Evolutionary conservation across 2,329 filamentous ascomycete species (phyloP), one percentile per base, ranked within the genome.

Genomic region (Penicillium psychrosexuale): DNA sequence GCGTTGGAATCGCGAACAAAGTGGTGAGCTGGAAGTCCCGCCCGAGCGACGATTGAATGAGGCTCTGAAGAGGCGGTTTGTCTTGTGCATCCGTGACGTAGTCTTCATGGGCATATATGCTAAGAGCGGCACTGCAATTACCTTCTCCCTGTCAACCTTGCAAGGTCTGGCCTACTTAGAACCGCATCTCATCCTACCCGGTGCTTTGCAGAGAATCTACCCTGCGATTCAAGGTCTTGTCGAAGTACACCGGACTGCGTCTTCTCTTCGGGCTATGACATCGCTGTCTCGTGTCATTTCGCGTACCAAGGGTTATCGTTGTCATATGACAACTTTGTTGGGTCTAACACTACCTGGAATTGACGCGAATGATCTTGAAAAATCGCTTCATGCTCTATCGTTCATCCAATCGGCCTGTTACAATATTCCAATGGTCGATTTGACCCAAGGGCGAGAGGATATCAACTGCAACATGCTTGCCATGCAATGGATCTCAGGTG

Each of bases 91-190:
- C 60, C 87, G 88, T 61, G 94, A 99, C 62, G 93, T 97, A 45
- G 91, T 91, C 5, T 99, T 97, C 72, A 97, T 99, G 92, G 94
- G 94, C 28, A 88, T 99, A 47, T 99, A 97, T 72, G 90, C 92
- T 51, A 99, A 99, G 80, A 96, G 92, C 72, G 87, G 86, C 54
- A 92, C 91, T 47, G 88, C 94, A 3, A 91, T 96, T 69, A 92
- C 88, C 72, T 96, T 92, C 77, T 96, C 93, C 61, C 85, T 97
- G 61, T 91, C 89, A 47, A 90, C 93, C 1, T 80, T 99, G 47
- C 93, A 97, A 71, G 89, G 90, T 51, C 78, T 99, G 51, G 89
- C 94, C 2, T 97, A 89, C 66, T 80, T 99, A 43, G 93, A 99
- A 70, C 95, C 94, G 0, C 87, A 91, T 63, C 79, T 97, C 64